Evolutionary conservation across 805 yeast species (phyloP).

Genomic region (Soucietia sequanensis): DNA sequence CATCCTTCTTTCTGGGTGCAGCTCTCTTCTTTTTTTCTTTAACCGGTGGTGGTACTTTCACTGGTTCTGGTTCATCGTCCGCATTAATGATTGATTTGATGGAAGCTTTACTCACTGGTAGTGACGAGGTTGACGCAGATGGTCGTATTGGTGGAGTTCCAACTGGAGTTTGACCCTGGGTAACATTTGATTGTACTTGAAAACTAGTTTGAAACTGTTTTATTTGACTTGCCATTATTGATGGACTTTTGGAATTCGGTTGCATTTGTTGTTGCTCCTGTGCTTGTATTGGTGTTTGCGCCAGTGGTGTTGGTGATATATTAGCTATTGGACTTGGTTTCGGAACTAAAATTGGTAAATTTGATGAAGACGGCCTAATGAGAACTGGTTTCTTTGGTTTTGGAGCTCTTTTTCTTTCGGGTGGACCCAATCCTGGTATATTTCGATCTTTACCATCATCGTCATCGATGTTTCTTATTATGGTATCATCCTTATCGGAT

Average conservation of each 20-base stretch:
- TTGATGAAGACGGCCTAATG: slow-evolving; percentile 7
- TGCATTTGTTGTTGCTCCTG: no score
- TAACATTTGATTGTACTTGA: slow-evolving; percentile 10
- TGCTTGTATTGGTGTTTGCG: slow-evolving; percentile 1
- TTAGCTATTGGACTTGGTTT: slow-evolving; percentile 9
- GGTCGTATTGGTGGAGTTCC: no score
- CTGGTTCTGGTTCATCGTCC: slow-evolving; percentile 25
- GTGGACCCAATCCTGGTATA: slow-evolving; percentile 8
- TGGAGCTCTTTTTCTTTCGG: slow-evolving; percentile 2
- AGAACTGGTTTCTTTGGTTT: slow-evolving; percentile 8
- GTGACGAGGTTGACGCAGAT: slow-evolving; percentile 1
- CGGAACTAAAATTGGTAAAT: slow-evolving; percentile 17
- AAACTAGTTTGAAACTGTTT: slow-evolving; percentile 32
- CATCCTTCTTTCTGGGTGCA: slow-evolving; percentile 13
- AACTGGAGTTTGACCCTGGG: no score
- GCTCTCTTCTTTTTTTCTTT: slow-evolving; percentile 13
- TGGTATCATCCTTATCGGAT: neutral
- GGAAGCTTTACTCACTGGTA: slow-evolving; percentile 31
- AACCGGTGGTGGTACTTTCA: slow-evolving; percentile 1
- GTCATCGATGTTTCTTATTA: slow-evolving; percentile 6
- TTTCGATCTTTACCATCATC: slow-evolving; percentile 4
- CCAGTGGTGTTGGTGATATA: slow-evolving; percentile 8
- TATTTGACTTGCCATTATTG: no score
- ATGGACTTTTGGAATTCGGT: no score
- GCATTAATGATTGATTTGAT: slow-evolving; percentile 40